Conservation (phyloP, 768 basidiomycete genomes). For the Lentinula sp. region DNA sequence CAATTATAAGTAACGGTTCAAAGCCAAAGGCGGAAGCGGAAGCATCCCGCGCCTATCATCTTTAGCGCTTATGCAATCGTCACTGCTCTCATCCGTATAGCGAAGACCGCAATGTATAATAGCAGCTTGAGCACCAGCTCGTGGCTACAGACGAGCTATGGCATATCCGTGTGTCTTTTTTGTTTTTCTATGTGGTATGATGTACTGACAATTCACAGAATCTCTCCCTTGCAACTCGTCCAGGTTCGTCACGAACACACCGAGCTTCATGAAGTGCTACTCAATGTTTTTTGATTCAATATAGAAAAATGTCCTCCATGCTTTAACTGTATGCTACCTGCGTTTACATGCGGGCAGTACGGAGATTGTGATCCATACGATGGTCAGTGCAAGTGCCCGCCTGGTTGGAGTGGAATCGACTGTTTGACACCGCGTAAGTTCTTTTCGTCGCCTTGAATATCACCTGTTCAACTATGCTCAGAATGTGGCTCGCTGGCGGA, state of each 20-base stretch:
- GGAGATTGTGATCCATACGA: slow-evolving; percentile 88
- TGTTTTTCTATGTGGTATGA: not conserved
- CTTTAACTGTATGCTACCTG: slow-evolving; percentile 76
- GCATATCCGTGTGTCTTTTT: not conserved
- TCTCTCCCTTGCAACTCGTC: not conserved
- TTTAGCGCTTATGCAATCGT: not conserved
- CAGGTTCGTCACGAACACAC: not conserved
- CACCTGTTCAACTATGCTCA: slow-evolving; percentile 21
- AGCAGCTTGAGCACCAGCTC: not conserved
- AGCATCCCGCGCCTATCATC: not conserved
- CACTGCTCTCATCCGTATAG: not conserved
- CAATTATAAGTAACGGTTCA: no score
- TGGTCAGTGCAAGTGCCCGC: slow-evolving; percentile 94
- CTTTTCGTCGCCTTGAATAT: not conserved
- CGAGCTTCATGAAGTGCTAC: not conserved
- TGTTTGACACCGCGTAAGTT: slow-evolving; percentile 85
- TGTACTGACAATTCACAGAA: not conserved
- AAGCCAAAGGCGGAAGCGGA: not conserved
- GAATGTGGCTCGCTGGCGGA: slow-evolving; percentile 95
- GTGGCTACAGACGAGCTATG: not conserved
- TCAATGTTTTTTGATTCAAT: not conserved
- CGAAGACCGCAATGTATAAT: not conserved
- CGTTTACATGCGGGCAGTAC: slow-evolving; percentile 88
- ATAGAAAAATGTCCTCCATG: slow-evolving; percentile 74
- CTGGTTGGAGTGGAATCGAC: slow-evolving; percentile 97